Base-by-base conservation (phyloP, 2,329 filamentous ascomycete genomes). In the Colletotrichum sp. region DNA sequence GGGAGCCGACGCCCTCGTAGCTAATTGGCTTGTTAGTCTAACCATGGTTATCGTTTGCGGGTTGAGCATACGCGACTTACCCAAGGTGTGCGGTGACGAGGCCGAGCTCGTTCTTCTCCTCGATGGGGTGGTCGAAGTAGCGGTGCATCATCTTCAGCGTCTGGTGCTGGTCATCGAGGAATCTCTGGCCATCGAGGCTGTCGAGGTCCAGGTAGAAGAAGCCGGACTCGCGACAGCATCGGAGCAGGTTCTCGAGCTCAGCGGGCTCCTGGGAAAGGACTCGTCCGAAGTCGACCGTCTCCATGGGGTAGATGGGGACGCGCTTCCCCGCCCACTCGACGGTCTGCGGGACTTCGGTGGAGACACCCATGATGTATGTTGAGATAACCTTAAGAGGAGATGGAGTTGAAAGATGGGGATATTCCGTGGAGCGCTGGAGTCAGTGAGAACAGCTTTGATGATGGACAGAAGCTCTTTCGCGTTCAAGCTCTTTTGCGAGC, bases 181-280 rank as follows among this genome's bases (percentile, higher is more conserved):
- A 86, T 63, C 89, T 82, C 75, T 88, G 88, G 77, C 89, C 89
- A 79, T 91, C 89, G 75, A 90, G 88, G 77, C 84, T 85, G 77
- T 87, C 80, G 12, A 91, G 85, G 80, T 91, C 88, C 55, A 91
- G 86, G 80, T 91, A 90, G 82, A 91, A 91, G 85, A 88, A 91
- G 2, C 90, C 90, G 39, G 89, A 86, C 24, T 87, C 84, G 75
- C 88, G 83, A 81, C 90, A 91, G 77, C 85, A 86, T 44, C 85
- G 83, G 71, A 90, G 81, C 9, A 90, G 83, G 79, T 87, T 89
- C 76, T 90, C 88, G 10, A 91, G 82, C 82, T 91, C 90, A 24
- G 82, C 83, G 9, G 89, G 89, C 76, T 91, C 89, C 78, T 90
- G 88, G 1, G 89, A 91, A 44, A 91, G 87, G 69, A 91, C 82